Evolutionary conservation across 176 grass and related monocot species (phyloP), one percentile per base, ranked within the genome.

Genomic region (Triticum turgidum): DNA sequence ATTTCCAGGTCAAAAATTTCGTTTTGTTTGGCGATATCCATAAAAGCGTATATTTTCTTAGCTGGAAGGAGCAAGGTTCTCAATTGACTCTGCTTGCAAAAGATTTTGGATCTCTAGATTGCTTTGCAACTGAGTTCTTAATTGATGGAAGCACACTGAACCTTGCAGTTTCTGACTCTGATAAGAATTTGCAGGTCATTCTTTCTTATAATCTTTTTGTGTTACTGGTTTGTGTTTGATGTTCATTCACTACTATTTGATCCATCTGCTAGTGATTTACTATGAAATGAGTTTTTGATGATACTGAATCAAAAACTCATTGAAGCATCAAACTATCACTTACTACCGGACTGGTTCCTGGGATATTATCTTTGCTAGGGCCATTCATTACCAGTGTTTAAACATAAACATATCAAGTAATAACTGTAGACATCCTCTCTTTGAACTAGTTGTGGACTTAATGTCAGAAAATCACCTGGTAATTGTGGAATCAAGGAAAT

Each of bases 61-160:
- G 92, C 66, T 95, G 96, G 96, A 98, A 98, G 76, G 96, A 98
- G 68, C 96, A 98, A 89, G 96, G 96, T 92, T 94, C 96, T 75
- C 93, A 98, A 20, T 84, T 98, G 84, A 98, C 86, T 88, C 84
- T 98, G 42, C 81, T 98, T 56, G 96, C 96, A 32, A 98, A 98
- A 89, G 96, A 98, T 91, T 98, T 98, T 94, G 91, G 80, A 64
- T 87, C 91, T 54, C 91, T 98, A 63, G 93, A 98, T 94, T 98
- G 90, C 83, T 92, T 91, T 76, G 91, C 96, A 71, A 98, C 96
- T 42, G 93, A 98, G 68, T 95, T 98, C 85, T 87, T 98, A 83
- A 98, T 98, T 82, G 96, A 98, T 86, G 96, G 96, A 34, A 98
- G 90, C 81, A 98, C 96, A 8, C 86, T 95, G 83, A 98, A 93